Percentiles rank a stretch among this genome's conserved stretches.
Evolutionary conservation across 78 protist genomes (phyloP).

Genomic region (slime mould (Dictyostelium discoideum)): dicty_2.7 NC_007088.5:7507501-7508000

Average conservation of each 20-base stretch:
- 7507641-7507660: conserved; percentile 93
- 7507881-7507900: conserved; percentile 77
- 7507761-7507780: conserved; percentile 81
- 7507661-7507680: conserved; percentile 82
- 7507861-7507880: conserved; percentile 87
- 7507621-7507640: conserved; percentile 94
- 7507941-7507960: neutral
- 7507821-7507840: conserved; percentile 94
- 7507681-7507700: neutral
- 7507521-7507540: conserved; percentile 27
- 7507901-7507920: neutral
- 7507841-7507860: conserved; percentile 89
- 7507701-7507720: neutral
- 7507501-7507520: conserved; percentile 40
- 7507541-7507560: conserved; percentile 67
- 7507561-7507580: conserved; percentile 86
- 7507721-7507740: too few species aligned
- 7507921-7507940: neutral
- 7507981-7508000: too few species aligned
- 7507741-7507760: neutral
- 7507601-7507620: conserved; percentile 87
- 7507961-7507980: neutral
- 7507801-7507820: conserved; percentile 85
- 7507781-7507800: conserved; percentile 69
- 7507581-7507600: conserved; percentile 80